A percentile compares a stretch with the other conserved stretches of the same genome.
These are phyloP conservation scores for Paraurostyla sp. DNA, from an alignment of 73 alveolate genomes.

Conservation along the genomic window DNA sequence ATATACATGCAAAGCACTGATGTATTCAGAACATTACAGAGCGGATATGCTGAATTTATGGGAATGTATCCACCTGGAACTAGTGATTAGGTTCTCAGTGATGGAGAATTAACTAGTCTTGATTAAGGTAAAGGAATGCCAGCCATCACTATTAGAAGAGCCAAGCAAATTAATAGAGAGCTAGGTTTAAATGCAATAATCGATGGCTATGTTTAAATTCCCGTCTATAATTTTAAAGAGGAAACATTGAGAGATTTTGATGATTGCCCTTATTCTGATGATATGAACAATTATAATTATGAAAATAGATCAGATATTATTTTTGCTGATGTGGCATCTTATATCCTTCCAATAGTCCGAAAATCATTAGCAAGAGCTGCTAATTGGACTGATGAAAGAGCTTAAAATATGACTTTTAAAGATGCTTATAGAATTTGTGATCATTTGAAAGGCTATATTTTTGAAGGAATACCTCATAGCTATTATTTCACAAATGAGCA, in stretches of 20 bases:
- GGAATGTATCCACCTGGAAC: slow-evolving; percentile 87
- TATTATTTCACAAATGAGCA: neutral
- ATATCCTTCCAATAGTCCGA: neutral
- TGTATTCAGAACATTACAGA: slow-evolving; percentile 83
- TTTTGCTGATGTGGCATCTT: slow-evolving; percentile 29
- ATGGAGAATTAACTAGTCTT: neutral
- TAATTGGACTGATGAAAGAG: neutral
- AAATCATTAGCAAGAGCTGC: slow-evolving; percentile 3
- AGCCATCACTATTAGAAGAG: neutral
- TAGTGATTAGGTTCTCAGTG: neutral
- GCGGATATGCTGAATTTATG: slow-evolving; percentile 88
- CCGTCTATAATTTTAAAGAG: slow-evolving; percentile 17
- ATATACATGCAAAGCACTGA: slow-evolving; percentile 87
- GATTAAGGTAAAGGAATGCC: slow-evolving; percentile 47
- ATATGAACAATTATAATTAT: neutral
- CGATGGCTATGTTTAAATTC: neutral
- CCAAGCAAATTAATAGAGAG: neutral
- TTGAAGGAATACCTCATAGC: slow-evolving; percentile 1
- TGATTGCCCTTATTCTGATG: slow-evolving; percentile 26
- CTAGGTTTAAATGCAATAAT: neutral
- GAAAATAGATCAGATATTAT: neutral
- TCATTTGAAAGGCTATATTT: neutral
- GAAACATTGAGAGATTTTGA: neutral
- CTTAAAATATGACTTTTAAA: neutral
- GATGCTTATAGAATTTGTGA: slow-evolving; percentile 15